Evolutionary conservation across 2,329 filamentous ascomycete species (phyloP), one percentile per base, ranked within the genome.

Genomic region (Leptographium radiaticola): DNA sequence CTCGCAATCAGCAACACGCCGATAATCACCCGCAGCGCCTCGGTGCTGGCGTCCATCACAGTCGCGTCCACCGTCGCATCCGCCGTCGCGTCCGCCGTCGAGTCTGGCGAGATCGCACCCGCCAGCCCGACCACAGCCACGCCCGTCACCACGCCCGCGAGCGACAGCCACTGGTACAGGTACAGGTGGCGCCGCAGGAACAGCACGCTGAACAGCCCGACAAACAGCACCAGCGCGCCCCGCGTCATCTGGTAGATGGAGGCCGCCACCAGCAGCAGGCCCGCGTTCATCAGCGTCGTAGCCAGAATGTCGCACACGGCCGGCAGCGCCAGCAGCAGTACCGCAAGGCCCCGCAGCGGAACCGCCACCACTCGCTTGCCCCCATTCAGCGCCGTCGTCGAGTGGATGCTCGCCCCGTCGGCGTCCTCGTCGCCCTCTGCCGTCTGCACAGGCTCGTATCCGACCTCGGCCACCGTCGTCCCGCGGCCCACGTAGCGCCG

Each of bases 161-260:
- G 78, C 7, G 89, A 87, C 55, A 87, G 72, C 93, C 93, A 98
- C 68, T 98, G 93, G 73, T 91, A 96, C n/a, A 86, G 66, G 57
- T 83, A 80, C 38, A 98, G 75, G 61, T 81, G 84, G 49, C 89
- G 81, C 62, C 81, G 84, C 55, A 98, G 74, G 68, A 98, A 97
- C 13, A 95, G 63, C 33, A 98, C 90, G 64, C 89, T 95, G 71
- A 98, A 96, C 0, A 97, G 72, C 0, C 93, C 93, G 20, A 98
- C 93, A 62, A 98, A 98, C 8, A 98, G 76, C 4, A 98, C 91
- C 44, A 98, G 76, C 0, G 93, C 93, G 10, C 93, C 93, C 56
- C 93, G 78, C 1, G 91, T 97, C 93, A 98, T 98, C 71, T 98
- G 93, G 70, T 96, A 98, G 64, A 98, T 96, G 57, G 88, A 94